These are phyloP conservation scores for Dorcoceras hygrometricum DNA, from an alignment of 257 asterid species.

Conservation along the genomic window DNA sequence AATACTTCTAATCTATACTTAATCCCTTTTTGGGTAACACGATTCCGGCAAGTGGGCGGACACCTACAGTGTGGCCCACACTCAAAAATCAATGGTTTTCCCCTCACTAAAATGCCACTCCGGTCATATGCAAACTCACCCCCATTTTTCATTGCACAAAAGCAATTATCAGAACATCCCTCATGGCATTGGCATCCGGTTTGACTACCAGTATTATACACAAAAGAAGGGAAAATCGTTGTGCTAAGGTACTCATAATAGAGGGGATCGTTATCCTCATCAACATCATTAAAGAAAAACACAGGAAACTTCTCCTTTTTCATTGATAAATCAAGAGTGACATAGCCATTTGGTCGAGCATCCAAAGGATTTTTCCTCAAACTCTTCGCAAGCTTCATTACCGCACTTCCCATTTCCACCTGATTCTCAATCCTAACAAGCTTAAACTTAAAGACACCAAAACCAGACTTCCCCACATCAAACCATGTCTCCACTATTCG, in stretches of 20 bases:
- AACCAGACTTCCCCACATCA: constrained; percentile 79
- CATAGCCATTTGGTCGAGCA: constrained; percentile 62
- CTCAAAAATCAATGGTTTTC: constrained; percentile 76
- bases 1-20: constrained; percentile 73
- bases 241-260: constrained; percentile 49
- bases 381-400: constrained; percentile 52
- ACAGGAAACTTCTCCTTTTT: constrained; percentile 66
- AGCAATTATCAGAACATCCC: constrained; percentile 58
- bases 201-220: constrained; percentile 28
- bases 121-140: constrained; percentile 65
- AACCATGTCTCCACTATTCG: constrained; percentile 64
- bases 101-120: constrained; percentile 67
- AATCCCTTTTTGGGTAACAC: constrained; percentile 79
- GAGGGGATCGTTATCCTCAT: constrained; percentile 54
- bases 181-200: constrained; percentile 62
- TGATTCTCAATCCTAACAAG: constrained; percentile 67
- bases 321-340: constrained; percentile 62
- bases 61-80: constrained; percentile 83
- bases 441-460: constrained; percentile 69
- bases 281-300: constrained; percentile 64
- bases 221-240: constrained; percentile 52
- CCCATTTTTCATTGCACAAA: constrained; percentile 70
- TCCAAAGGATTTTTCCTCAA: constrained; percentile 49
- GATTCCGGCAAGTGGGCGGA: constrained; percentile 64
- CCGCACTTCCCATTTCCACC: constrained; percentile 64